Percentiles rank a stretch among this genome's conserved stretches.
Evolutionary conservation across 2,329 filamentous ascomycete genomes (phyloP).

Genomic region (Microsporum canis): DNA sequence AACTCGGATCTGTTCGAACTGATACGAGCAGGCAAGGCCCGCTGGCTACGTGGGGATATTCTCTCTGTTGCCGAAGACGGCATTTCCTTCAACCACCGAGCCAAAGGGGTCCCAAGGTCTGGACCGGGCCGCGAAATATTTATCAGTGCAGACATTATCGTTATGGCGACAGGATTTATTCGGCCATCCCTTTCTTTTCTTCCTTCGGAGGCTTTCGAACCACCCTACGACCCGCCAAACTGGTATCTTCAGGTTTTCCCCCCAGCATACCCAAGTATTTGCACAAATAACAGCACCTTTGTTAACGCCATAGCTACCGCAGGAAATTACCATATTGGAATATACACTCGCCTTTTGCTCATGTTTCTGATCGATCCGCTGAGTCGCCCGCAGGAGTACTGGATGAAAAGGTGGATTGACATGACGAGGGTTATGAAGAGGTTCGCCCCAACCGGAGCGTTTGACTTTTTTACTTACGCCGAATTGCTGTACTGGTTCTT

Average conservation of each 20-base stretch:
- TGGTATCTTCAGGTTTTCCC: conserved; percentile 88
- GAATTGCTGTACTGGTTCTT: conserved; percentile 78
- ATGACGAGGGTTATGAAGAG: conserved; percentile 64
- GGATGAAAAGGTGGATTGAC: conserved; percentile 81
- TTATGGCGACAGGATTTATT: conserved; percentile 75
- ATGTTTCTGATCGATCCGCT: conserved; percentile 78
- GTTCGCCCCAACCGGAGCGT: conserved; percentile 59
- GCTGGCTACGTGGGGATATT: conserved; percentile 76
- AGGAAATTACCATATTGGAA: conserved; percentile 80
- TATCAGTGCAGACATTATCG: conserved; percentile 62
- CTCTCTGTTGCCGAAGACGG: conserved; percentile 52
- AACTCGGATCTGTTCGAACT: conserved; percentile 70
- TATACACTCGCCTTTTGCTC: conserved; percentile 73
- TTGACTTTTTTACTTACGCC: conserved; percentile 82
- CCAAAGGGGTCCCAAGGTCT: conserved; percentile 61
- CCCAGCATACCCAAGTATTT: conserved; percentile 59
- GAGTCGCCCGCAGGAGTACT: conserved; percentile 56
- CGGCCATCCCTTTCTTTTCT: conserved; percentile 63
- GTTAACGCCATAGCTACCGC: conserved; percentile 69
- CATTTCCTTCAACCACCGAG: conserved; percentile 59
- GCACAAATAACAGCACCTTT: conserved; percentile 75
- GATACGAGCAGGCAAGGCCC: conserved; percentile 57
- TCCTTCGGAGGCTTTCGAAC: conserved; percentile 58
- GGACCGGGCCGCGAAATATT: conserved; percentile 58
- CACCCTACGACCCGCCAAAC: conserved; percentile 66